phyloP scores from a whole-genome alignment of 2,329 filamentous ascomycete genomes.

The Aspergillus uvarum region DNA sequence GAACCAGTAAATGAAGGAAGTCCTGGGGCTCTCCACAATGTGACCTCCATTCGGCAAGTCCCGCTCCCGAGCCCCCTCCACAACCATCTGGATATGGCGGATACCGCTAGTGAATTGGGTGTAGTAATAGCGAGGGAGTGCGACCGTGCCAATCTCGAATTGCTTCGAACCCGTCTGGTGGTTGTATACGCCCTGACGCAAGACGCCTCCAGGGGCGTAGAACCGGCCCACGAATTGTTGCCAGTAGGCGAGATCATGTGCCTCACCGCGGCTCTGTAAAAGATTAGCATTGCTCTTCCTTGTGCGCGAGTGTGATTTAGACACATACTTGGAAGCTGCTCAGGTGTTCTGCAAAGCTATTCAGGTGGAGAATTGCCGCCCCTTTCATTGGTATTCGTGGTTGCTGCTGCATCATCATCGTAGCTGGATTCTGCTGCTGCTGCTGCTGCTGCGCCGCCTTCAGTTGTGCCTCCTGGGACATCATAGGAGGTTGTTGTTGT shows the following conservation, averaged over 20 bases:
- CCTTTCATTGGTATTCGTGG: constrained; percentile 39
- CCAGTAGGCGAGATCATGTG: constrained; percentile 75
- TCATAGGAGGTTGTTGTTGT: constrained; percentile 40
- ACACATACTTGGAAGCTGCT: constrained; percentile 58
- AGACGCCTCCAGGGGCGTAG: constrained; percentile 74
- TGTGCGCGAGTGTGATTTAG: neutral
- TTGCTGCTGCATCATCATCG: constrained; percentile 41
- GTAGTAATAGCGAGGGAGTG: constrained; percentile 83
- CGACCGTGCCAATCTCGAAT: constrained; percentile 81
- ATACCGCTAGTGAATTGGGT: constrained; percentile 87
- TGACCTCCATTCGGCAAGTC: constrained; percentile 63
- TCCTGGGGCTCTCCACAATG: constrained; percentile 72
- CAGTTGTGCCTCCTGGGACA: constrained; percentile 40
- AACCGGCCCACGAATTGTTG: constrained; percentile 74
- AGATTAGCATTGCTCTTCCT: constrained; percentile 14
- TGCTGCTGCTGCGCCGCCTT: constrained; percentile 39
- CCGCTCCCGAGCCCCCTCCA: constrained; percentile 66
- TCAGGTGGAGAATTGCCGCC: constrained; percentile 52
- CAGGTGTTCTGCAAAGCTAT: constrained; percentile 58
- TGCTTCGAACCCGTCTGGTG: constrained; percentile 66
- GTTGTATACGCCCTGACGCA: constrained; percentile 67
- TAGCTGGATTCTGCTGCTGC: constrained; percentile 35
- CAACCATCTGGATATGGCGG: constrained; percentile 77
- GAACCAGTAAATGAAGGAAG: constrained; percentile 87
- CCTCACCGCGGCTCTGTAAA: constrained; percentile 56